Conservation (phyloP, 805 yeast genomes). For the Barnettozyma wickerhamii region DNA sequence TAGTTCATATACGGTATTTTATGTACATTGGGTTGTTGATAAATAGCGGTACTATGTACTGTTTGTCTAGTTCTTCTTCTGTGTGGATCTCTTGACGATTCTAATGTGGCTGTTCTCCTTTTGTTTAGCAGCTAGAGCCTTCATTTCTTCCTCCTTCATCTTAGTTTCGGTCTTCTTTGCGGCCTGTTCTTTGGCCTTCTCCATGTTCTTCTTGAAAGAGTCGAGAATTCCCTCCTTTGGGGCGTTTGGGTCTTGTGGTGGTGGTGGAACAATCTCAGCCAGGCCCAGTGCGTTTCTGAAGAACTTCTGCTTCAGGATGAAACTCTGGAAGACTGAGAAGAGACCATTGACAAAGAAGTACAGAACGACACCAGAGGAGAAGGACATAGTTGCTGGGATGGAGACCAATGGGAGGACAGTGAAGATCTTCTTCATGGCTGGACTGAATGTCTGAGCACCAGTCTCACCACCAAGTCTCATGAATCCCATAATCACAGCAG, state of each 20-base stretch:
- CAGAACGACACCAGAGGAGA: slow-evolving; percentile 80
- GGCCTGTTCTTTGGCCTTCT: slow-evolving; percentile 35
- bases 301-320: slow-evolving; percentile 51
- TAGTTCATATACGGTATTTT: background rate
- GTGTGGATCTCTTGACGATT: slow-evolving; percentile 21
- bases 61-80: slow-evolving; percentile 11
- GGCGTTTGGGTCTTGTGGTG: slow-evolving; percentile 29
- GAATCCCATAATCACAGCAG: slow-evolving; percentile 67
- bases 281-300: slow-evolving; percentile 56
- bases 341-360: slow-evolving; percentile 82
- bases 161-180: slow-evolving; percentile 33
- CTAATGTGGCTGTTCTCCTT: slow-evolving; percentile 24
- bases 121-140: slow-evolving; percentile 28
- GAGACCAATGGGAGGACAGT: slow-evolving; percentile 75
- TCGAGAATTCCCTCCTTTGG: slow-evolving; percentile 33
- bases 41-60: no score
- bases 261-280: slow-evolving; percentile 58
- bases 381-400: slow-evolving; percentile 81
- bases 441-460: slow-evolving; percentile 65
- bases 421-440: slow-evolving; percentile 64
- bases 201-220: slow-evolving; percentile 36
- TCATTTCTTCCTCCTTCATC: slow-evolving; percentile 30
- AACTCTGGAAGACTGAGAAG: slow-evolving; percentile 69
- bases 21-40: no score
- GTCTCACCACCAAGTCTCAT: slow-evolving; percentile 89